Evolutionary conservation across 2,329 filamentous ascomycete species (phyloP).

Genomic region (Venturia pyrina): DNA sequence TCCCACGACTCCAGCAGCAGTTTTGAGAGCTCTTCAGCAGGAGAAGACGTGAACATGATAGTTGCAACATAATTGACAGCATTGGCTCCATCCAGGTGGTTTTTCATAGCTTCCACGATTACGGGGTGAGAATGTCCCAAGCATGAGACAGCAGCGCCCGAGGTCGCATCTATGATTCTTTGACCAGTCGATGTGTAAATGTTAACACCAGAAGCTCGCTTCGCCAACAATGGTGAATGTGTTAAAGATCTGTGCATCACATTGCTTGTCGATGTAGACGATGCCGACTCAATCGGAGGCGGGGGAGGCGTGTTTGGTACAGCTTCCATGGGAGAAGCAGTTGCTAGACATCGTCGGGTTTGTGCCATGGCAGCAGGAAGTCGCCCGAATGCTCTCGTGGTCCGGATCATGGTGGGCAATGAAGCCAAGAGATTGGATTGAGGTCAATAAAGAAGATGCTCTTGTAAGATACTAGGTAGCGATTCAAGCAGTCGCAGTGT

Average conservation of each 20-base stretch:
- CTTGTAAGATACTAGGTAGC: no score
- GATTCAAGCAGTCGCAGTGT: not conserved
- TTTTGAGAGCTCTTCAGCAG: constrained; percentile 43
- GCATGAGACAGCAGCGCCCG: constrained; percentile 62
- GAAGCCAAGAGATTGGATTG: no score
- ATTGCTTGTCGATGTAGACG: not conserved
- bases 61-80: constrained; percentile 50
- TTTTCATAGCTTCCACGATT: constrained; percentile 48
- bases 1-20: constrained; percentile 17
- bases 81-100: constrained; percentile 41
- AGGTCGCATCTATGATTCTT: constrained; percentile 59
- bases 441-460: not conserved
- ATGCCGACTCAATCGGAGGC: not conserved
- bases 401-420: not conserved
- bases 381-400: not conserved
- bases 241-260: not conserved
- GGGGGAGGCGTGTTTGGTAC: not conserved
- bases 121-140: constrained; percentile 56
- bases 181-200: constrained; percentile 44
- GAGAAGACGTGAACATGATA: constrained; percentile 45
- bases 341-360: not conserved
- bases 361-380: not conserved
- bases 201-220: constrained; percentile 38
- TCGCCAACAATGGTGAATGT: not conserved
- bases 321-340: not conserved